phyloP scores from a whole-genome alignment of 1,284 basidiomycete species.

The Moesziomyces parantarcticus region DNA sequence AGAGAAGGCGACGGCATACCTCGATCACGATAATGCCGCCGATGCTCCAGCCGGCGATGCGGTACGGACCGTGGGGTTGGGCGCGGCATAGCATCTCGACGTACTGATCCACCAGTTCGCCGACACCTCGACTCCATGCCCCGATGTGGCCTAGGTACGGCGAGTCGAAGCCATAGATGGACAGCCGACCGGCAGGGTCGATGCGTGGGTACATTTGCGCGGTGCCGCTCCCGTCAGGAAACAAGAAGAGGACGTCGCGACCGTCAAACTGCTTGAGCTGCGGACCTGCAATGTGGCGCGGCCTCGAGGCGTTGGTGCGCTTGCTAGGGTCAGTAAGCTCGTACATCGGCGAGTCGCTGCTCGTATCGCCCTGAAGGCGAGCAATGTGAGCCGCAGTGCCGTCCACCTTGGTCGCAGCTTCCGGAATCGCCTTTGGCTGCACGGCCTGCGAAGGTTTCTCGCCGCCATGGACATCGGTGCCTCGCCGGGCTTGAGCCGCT shows the following conservation, averaged over 20 bases:
- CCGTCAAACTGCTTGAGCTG: slow-evolving; percentile 11
- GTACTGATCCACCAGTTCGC: slow-evolving; percentile 37
- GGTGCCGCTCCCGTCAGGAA: slow-evolving; percentile 45
- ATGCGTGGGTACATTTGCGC: slow-evolving; percentile 23
- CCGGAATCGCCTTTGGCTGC: not conserved
- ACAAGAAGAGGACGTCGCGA: slow-evolving; percentile 28
- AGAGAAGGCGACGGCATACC: slow-evolving; percentile 31
- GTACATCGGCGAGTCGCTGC: slow-evolving; percentile 24
- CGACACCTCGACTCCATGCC: slow-evolving; percentile 43
- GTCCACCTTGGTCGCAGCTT: not conserved
- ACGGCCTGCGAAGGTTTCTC: no score
- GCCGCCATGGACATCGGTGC: not conserved
- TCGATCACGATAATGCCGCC: slow-evolving; percentile 47
- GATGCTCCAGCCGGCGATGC: slow-evolving; percentile 48
- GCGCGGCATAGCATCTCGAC: slow-evolving; percentile 28
- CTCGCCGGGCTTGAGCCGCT: not conserved
- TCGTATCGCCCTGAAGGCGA: not conserved
- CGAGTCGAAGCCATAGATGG: slow-evolving; percentile 45
- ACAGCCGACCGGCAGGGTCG: slow-evolving; percentile 2
- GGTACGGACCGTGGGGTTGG: slow-evolving; percentile 30
- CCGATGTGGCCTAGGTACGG: slow-evolving; percentile 30
- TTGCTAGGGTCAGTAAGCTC: slow-evolving; percentile 24
- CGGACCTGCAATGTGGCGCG: slow-evolving; percentile 31
- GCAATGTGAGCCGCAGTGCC: not conserved
- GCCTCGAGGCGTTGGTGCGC: slow-evolving; percentile 15